Evolutionary conservation across 345 rosid genomes (phyloP), one percentile per base, ranked within the genome.

Genomic region (Lepidium aucheri): DNA sequence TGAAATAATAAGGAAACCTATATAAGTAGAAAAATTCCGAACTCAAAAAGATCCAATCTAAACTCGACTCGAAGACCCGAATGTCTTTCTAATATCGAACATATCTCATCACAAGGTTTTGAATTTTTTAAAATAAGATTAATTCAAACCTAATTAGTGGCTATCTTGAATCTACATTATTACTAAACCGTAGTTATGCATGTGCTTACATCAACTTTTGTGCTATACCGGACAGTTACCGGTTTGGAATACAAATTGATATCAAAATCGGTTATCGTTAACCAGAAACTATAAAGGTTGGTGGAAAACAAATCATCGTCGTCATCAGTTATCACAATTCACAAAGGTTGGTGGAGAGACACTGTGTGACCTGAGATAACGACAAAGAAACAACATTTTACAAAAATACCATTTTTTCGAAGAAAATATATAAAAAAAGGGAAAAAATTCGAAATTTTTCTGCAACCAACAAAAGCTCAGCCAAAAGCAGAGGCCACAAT

Each of bases 401-500:
- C 0, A 8, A 24, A 7, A 10, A 7, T 3, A 30, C 14, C 1
- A 3, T 7, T 6, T 20, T 65, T 13, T 1, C 8, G 9, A 41
- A 32, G 22, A 53, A 56, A 68, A 58, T 38, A 68, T 49, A 52
- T 34, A 68, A 41, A 35, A 51, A 20, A 51, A 42, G 30, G 42
- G 17, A 55, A 60, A 55, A 53, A 67, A 38, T 67, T 65, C 65
- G 43, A 66, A 74, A 43, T 2, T 49, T 67, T 51, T 60, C 77
- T 65, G 71, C 54, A 73, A 61, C 88, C 79, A 78, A 81, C 76
- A 53, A 74, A 69, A 74, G 57, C 77, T 49, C 64, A 74, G 72
- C 76, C 84, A 64, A 57, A 72, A 54, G 74, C 77, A 67, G 44
- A 67, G 67, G 70, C 61, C 61, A 74, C 51, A 55, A 65, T 43